These are phyloP conservation scores for Biscogniauxia mediterranea DNA, from an alignment of 2,329 filamentous ascomycete species.

Conservation along the genomic window DNA sequence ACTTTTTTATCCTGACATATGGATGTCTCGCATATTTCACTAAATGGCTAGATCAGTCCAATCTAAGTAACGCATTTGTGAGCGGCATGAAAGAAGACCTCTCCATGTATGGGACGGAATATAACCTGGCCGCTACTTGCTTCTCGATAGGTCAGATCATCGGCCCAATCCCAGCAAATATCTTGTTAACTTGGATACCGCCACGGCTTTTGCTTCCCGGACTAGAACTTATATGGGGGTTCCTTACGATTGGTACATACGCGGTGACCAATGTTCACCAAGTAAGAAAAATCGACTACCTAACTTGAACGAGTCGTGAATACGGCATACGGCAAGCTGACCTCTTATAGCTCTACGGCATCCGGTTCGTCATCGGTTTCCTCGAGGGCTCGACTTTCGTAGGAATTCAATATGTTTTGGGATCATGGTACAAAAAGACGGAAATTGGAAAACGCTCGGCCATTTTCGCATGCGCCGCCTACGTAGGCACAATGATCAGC, in stretches of 20 bases:
- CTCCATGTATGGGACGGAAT: conserved; percentile 3
- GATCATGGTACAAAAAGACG: conserved; percentile 58
- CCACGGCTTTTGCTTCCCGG: conserved; percentile 44
- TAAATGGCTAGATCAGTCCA: conserved; percentile 30
- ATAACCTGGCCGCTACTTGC: conserved; percentile 6
- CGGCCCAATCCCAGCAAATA: conserved; percentile 20
- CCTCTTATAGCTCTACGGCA: conserved; percentile 26
- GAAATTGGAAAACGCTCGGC: conserved; percentile 63
- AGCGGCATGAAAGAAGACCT: conserved; percentile 28
- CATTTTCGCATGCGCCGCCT: conserved; percentile 60
- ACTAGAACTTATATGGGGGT: conserved; percentile 36
- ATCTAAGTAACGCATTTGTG: conserved; percentile 26
- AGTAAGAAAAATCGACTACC: conserved; percentile 4
- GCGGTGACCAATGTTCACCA: conserved; percentile 18
- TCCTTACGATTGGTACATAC: conserved; percentile 22
- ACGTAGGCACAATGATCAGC: conserved; percentile 59
- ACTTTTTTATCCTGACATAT: conserved; percentile 32
- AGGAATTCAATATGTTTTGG: conserved; percentile 48
- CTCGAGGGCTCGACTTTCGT: conserved; percentile 49
- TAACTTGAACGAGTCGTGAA: too few relatives aligned
- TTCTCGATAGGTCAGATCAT: conserved; percentile 14
- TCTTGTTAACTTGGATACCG: conserved; percentile 38
- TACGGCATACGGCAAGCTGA: background rate
- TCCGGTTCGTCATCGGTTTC: conserved; percentile 45
- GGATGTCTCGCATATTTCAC: conserved; percentile 28